Conservation (phyloP, 257 asterid genomes). For the Schizonepeta tenuifolia region DNA sequence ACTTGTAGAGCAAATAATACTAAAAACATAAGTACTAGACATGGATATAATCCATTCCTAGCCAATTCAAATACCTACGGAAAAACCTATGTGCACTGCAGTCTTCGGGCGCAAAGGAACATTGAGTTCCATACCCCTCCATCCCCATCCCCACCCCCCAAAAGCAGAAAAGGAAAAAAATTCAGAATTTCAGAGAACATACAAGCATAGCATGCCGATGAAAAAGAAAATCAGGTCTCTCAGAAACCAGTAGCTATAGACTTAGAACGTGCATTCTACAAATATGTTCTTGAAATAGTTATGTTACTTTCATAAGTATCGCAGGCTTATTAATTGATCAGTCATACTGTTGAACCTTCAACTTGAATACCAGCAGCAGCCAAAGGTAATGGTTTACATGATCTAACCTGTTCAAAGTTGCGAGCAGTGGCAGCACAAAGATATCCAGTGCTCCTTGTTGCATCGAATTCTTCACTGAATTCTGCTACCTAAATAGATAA, state of each 20-base stretch:
- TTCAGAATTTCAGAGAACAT: not conserved
- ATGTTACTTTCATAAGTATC: not conserved
- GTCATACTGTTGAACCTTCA: conserved; percentile 17
- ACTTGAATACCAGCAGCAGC: conserved; percentile 23
- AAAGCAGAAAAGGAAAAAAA: not conserved
- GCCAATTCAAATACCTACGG: not conserved
- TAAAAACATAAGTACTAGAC: not conserved
- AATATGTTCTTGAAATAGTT: not conserved
- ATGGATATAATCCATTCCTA: not conserved
- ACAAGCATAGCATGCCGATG: not conserved
- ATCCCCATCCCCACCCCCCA: not conserved
- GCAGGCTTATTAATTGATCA: not conserved
- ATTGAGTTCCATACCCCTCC: not conserved
- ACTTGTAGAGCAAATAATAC: not conserved
- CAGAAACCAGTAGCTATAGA: not conserved
- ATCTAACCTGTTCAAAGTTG: conserved; percentile 79
- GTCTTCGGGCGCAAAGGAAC: not conserved
- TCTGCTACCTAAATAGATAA: conserved; percentile 59
- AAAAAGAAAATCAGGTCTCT: not conserved
- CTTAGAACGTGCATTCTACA: not conserved
- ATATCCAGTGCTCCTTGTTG: conserved; percentile 93
- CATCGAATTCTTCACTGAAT: conserved; percentile 78
- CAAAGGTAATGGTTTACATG: conserved; percentile 15
- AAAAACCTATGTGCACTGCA: not conserved
- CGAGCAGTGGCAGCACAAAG: conserved; percentile 84